Conservation (phyloP, 805 yeast genomes). For the Yarrowia keelungensis region DNA sequence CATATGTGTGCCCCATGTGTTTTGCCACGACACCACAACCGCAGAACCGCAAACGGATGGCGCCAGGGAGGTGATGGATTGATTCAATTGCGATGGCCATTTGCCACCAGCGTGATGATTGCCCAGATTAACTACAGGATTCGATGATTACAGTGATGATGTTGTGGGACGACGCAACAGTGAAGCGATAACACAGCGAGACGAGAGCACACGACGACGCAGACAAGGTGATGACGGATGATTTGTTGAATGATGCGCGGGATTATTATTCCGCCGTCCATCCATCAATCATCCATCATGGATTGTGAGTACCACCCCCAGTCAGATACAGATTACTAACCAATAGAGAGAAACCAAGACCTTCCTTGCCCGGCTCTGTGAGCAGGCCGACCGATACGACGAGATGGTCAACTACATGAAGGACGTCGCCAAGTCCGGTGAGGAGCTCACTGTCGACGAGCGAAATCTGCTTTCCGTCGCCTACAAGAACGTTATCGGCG, state of each 20-base stretch:
- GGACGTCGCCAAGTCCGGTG: slow-evolving; percentile 94
- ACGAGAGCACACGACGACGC: background rate
- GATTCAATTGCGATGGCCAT: slow-evolving; percentile 28
- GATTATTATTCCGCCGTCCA: too few species aligned
- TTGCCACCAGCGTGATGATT: slow-evolving; percentile 14
- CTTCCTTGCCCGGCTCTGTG: slow-evolving; percentile 96
- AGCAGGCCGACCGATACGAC: slow-evolving; percentile 99
- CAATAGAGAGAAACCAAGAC: slow-evolving; percentile 81
- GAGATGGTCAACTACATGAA: slow-evolving; percentile 99
- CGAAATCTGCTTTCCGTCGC: slow-evolving; percentile 97
- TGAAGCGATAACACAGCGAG: background rate
- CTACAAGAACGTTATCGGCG: slow-evolving; percentile 97
- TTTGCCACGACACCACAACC: slow-evolving; percentile 38
- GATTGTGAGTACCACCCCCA: slow-evolving; percentile 22
- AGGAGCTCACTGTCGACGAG: slow-evolving; percentile 96
- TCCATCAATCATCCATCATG: slow-evolving; percentile 1
- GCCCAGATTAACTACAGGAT: slow-evolving; percentile 1
- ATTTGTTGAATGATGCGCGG: too few species aligned
- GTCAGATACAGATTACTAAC: slow-evolving; percentile 22
- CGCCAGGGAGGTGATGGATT: slow-evolving; percentile 24
- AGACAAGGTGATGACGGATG: too few species aligned
- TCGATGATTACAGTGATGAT: background rate
- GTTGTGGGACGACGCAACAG: background rate
- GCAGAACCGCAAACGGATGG: slow-evolving; percentile 23
- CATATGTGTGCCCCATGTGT: slow-evolving; percentile 37